Conservation (phyloP, 2,329 filamentous ascomycete genomes). For the Fusarium begoniae region DNA sequence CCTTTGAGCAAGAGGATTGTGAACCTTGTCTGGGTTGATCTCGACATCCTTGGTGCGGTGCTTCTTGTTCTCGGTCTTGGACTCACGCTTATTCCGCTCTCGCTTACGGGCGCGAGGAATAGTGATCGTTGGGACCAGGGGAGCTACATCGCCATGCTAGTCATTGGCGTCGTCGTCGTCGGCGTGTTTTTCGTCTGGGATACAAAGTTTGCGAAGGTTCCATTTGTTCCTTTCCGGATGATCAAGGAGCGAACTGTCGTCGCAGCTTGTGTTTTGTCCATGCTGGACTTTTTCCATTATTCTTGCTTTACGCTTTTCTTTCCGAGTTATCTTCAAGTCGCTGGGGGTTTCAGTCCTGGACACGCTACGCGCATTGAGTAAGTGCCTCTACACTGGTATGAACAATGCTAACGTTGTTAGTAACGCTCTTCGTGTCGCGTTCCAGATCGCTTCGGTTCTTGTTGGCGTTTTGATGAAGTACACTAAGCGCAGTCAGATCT, state of each 20-base stretch:
- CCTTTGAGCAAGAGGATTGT: constrained; percentile 33
- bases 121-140: constrained; percentile 44
- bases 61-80: constrained; percentile 47
- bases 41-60: constrained; percentile 48
- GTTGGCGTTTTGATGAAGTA: constrained; percentile 50
- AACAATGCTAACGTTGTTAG: not conserved
- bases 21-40: constrained; percentile 42
- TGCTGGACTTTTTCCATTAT: constrained; percentile 51
- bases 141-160: constrained; percentile 48
- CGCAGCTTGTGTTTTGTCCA: constrained; percentile 49
- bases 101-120: constrained; percentile 49
- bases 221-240: constrained; percentile 52
- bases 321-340: constrained; percentile 52
- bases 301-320: constrained; percentile 53
- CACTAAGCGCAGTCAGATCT: constrained; percentile 48
- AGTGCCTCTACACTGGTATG: rapidly evolving
- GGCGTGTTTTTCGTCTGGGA: constrained; percentile 49
- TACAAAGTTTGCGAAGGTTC: constrained; percentile 47
- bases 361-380: constrained; percentile 51
- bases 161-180: constrained; percentile 42
- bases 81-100: constrained; percentile 49
- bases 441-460: constrained; percentile 49
- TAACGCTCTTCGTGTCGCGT: constrained; percentile 47
- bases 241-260: constrained; percentile 51
- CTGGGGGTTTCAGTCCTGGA: constrained; percentile 48